A percentile compares a stretch with the other conserved stretches of the same genome.
phyloP scores from a whole-genome alignment of 2,329 filamentous ascomycete genomes.

The Ceratocystis harringtonii region DNA sequence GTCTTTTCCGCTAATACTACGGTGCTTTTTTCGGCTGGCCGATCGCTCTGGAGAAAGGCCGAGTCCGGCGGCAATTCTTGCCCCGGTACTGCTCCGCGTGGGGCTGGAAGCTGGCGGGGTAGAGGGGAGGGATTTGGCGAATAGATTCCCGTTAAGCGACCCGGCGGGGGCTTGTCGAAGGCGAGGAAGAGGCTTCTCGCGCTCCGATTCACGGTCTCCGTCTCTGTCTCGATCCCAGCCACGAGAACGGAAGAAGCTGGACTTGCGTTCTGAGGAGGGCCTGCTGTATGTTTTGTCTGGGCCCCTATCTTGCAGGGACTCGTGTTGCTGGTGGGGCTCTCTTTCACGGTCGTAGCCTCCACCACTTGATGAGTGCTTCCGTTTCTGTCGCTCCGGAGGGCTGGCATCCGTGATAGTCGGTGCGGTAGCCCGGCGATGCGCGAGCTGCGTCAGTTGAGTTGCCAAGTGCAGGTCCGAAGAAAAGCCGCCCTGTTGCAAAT shows the following conservation, averaged over 20 bases:
- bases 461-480: slow-evolving; percentile 16
- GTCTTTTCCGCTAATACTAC: not conserved
- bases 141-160: slow-evolving; percentile 13
- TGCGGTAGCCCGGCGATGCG: slow-evolving; percentile 10
- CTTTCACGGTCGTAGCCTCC: not conserved
- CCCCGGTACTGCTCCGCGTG: slow-evolving; percentile 9
- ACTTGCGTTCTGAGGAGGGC: not conserved
- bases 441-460: slow-evolving; percentile 13
- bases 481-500: slow-evolving; percentile 13
- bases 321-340: not conserved
- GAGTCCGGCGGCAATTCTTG: slow-evolving; percentile 12
- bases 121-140: slow-evolving; percentile 9
- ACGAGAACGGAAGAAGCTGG: slow-evolving; percentile 9
- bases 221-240: slow-evolving; percentile 5
- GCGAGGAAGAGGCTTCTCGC: slow-evolving; percentile 15
- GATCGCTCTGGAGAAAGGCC: slow-evolving; percentile 7
- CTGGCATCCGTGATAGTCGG: slow-evolving; percentile 14
- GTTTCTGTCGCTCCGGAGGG: slow-evolving; percentile 1
- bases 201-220: slow-evolving; percentile 11
- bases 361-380: slow-evolving; percentile 3
- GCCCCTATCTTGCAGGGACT: not conserved
- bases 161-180: slow-evolving; percentile 14
- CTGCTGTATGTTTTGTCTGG: not conserved
- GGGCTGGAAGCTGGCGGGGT: slow-evolving; percentile 8
- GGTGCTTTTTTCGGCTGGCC: not conserved